Base-by-base conservation (phyloP, 495 filamentous ascomycete genomes). In the Penicillium lagena region DNA sequence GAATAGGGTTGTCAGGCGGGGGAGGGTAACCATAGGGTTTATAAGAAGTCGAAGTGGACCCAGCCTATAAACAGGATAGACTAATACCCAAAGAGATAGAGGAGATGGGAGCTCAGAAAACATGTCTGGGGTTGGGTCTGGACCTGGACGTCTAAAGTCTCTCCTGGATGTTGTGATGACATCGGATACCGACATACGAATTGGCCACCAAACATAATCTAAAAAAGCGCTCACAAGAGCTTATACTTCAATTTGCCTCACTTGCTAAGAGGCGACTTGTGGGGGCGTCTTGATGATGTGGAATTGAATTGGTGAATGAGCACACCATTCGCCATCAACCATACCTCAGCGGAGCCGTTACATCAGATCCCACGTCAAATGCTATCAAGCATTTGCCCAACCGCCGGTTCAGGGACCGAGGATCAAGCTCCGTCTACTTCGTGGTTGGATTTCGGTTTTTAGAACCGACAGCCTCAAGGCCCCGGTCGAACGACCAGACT, bases 261-360 rank as follows among this genome's bases (percentile, higher is more conserved):
- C 37, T 34, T 13, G 42, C 35, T 36, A 41, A 34, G 45, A 32
- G 29, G 35, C 52, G 56, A 51, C 49, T 51, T 54, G 12, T 54
- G 12, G 38, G 31, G n/a, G 38, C 39, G 43, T 41, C 39, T 47
- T 28, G 12, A 47, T 46, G 39, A 46, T 22, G 22, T 6, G 22
- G 22, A 22, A 22, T 22, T 22, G 22, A 4, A 22, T 4, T 22
- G 22, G 2, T 22, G 30, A 45, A 10, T 34, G 37, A 42, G 39
- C 49, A 39, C 47, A 10, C 15, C 17, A 41, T 58, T 60, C 44
- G 56, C 56, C 59, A 49, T 55, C 46, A 36, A 33, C 29, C 39
- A 32, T 9, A 29, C 29, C 12, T 5, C 7, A 39, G 43, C 15
- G 38, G 39, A 12, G 37, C 32, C 7, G 36, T 50, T 55, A 41